Conservation (phyloP, 257 asterid genomes). For the Gentiana dahurica region DNA sequence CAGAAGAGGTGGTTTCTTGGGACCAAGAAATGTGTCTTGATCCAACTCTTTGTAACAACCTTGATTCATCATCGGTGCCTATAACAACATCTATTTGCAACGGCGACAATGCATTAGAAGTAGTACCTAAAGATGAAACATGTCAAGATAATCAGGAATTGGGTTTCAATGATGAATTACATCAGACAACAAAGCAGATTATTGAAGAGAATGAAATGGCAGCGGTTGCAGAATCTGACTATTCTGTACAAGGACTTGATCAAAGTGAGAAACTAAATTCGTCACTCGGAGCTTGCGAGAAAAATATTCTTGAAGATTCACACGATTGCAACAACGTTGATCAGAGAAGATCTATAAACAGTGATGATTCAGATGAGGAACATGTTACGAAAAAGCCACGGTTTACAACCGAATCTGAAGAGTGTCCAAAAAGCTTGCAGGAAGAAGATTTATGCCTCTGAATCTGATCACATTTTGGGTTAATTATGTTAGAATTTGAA, state of each 20-base stretch:
- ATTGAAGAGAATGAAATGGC: neutral
- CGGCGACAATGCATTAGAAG: constrained; percentile 24
- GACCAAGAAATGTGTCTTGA: constrained; percentile 13
- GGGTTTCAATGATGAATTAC: constrained; percentile 11
- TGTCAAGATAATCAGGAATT: constrained; percentile 7
- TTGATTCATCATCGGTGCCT: constrained; percentile 19
- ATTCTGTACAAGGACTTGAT: constrained; percentile 13
- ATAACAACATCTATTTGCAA: constrained; percentile 16
- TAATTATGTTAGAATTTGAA: too few species aligned
- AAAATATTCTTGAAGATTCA: constrained; percentile 12
- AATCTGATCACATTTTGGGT: constrained; percentile 12
- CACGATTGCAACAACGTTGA: constrained; percentile 10
- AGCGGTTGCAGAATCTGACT: constrained; percentile 16
- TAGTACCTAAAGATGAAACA: constrained; percentile 17
- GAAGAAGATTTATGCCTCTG: constrained; percentile 24
- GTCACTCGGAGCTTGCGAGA: constrained; percentile 6
- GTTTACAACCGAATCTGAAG: constrained; percentile 20
- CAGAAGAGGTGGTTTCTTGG: constrained; percentile 16
- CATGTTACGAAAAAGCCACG: constrained; percentile 53
- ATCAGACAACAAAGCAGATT: constrained; percentile 1
- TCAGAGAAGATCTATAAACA: constrained; percentile 2
- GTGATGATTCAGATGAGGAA: constrained; percentile 11
- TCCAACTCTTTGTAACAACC: constrained; percentile 17
- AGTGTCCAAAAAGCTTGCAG: constrained; percentile 13
- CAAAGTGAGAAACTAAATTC: constrained; percentile 10